Conservation (phyloP, 768 basidiomycete genomes). For the Leccinum aurantiacum region DNA sequence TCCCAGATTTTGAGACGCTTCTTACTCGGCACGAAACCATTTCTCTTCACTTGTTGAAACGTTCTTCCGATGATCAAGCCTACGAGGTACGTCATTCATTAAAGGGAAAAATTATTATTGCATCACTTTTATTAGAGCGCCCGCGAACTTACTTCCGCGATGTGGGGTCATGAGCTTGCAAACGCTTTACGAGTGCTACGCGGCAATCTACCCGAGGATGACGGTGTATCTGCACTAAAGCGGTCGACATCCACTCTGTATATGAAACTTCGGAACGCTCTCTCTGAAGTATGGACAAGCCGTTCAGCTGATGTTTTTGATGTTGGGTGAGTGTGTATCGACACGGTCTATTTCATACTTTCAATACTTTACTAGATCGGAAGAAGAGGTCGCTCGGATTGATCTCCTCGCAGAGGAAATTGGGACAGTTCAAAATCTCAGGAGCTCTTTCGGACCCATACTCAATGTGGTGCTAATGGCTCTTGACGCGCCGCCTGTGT, state of each 20-base stretch:
- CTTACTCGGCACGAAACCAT: conserved; percentile 65
- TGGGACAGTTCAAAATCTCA: conserved; percentile 74
- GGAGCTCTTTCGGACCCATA: conserved; percentile 81
- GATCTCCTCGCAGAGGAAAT: conserved; percentile 75
- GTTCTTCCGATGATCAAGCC: conserved; percentile 76
- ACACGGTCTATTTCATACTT: neutral
- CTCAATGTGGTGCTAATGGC: conserved; percentile 75
- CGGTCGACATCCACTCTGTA: conserved; percentile 41
- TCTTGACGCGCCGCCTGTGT: conserved; percentile 83
- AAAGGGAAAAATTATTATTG: neutral
- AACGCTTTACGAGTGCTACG: conserved; percentile 59
- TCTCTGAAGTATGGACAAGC: conserved; percentile 76
- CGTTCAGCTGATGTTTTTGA: conserved; percentile 74
- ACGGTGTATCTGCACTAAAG: conserved; percentile 27
- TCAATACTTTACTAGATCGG: conserved; percentile 45
- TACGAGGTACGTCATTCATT: conserved; percentile 58
- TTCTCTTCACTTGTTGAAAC: conserved; percentile 63
- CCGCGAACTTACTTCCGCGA: conserved; percentile 73
- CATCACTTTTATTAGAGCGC: conserved; percentile 54
- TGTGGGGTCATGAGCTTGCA: conserved; percentile 85
- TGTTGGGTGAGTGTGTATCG: conserved; percentile 54
- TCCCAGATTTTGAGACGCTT: conserved; percentile 56
- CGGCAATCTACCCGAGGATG: conserved; percentile 45
- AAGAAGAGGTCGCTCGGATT: conserved; percentile 67
- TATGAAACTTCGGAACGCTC: conserved; percentile 55